These are phyloP conservation scores for Scytalidium lignicola DNA, from an alignment of 2,329 filamentous ascomycete genomes.

Conservation along the genomic window DNA sequence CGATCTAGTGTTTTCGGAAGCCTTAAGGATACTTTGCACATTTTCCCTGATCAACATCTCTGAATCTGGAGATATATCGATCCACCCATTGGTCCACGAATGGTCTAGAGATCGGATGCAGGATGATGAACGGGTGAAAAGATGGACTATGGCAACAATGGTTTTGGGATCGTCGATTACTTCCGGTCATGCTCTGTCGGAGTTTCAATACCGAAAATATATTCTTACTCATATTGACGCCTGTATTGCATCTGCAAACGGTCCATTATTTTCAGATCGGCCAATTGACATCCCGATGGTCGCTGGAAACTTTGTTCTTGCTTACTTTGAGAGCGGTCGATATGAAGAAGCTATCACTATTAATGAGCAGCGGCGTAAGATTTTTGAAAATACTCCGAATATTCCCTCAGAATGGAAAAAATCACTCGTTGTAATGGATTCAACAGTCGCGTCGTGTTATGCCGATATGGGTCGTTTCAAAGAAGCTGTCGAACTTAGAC, in stretches of 20 bases:
- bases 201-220: conserved; percentile 1
- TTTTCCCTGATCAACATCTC: conserved; percentile 10
- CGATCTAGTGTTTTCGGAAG: conserved; percentile 4
- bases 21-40: conserved; percentile 1
- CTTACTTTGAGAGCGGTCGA: too few relatives aligned
- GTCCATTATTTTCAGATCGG: not conserved
- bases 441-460: not conserved
- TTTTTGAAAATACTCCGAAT: too few relatives aligned
- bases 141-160: conserved; percentile 1
- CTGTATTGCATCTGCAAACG: not conserved
- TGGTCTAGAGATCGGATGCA: conserved; percentile 20
- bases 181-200: not conserved
- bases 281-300: not conserved
- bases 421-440: too few relatives aligned
- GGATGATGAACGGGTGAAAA: not conserved
- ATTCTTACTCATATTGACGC: conserved; percentile 10
- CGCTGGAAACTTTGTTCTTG: not conserved
- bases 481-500: not conserved
- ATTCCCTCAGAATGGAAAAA: not conserved
- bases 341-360: too few relatives aligned
- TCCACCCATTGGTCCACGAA: conserved; percentile 31
- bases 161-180: not conserved
- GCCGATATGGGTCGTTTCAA: not conserved
- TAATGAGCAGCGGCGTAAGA: too few relatives aligned
- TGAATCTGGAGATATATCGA: conserved; percentile 15